Evolutionary conservation across 495 filamentous ascomycete genomes (phyloP), one percentile per base, ranked within the genome.

Genomic region (Hypoxylon trugodes): DNA sequence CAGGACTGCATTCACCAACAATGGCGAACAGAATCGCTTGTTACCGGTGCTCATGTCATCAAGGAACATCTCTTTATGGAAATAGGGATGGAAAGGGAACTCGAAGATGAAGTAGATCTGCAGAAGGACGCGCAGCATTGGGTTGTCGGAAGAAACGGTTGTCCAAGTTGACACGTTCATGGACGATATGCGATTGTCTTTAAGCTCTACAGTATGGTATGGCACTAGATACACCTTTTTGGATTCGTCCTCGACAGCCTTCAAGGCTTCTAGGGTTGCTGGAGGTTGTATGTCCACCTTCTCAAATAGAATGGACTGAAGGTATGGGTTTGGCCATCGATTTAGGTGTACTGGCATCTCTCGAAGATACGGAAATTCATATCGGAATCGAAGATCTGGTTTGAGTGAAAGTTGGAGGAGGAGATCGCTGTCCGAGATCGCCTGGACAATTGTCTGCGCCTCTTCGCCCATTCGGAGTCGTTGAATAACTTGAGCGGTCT

Each of bases 361-460:
- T 9, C 64, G 45, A 7, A 66, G 53, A 43, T 75, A 74, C 18
- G 76, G 76, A 38, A 79, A 79, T 41, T 76, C 74, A 43, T 75
- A 79, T 16, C 73, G 75, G 41, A 65, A 75, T 15, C 73, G 62
- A 41, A 70, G 46, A 30, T 79, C 74, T 3, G 76, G 75, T 4
- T 62, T 60, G 13, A 73, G 18, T 3, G 73, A 61, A 12, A 77
- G 59, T 45, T 79, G 73, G 1, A 77, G 61, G 5, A 76, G 69
- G n/a, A 74, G 47, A 38, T 77, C 71, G 15, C 76, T 76, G 15
- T 75, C 66, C 25, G 70, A 68, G 56, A 78, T 69, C 6, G 73
- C 61, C 9, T 68, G 69, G 15, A 78, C 48, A 18, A 79, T 69
- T 1, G 67, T 33, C 33, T 56, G 56, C 16, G 25, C 63, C 28